Evolutionary conservation across 148 eudicot genomes (phyloP), one percentile per base, ranked within the genome.

Genomic region (Chenopodium berlandieri): DNA sequence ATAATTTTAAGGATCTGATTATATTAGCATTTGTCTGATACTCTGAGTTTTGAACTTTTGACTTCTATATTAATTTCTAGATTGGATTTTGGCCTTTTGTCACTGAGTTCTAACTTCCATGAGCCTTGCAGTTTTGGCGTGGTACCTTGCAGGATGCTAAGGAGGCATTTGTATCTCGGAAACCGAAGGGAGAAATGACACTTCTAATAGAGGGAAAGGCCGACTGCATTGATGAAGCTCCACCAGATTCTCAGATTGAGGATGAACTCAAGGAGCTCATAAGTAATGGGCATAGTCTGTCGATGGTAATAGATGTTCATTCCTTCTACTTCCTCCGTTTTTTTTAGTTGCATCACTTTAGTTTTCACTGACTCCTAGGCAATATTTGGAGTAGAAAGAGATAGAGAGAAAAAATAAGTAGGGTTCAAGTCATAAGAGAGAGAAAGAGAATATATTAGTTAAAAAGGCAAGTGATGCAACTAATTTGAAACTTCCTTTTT

Each of bases 171-270:
- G 81, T 88, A 47, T 64, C 83, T 69, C 92, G 90, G 80, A 88
- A 87, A 77, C 93, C 95, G 22, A 96, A 88, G 87, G 99, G 99
- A 84, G 99, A 96, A 91, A 96, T 96, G 79, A 96, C 99, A 73
- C 79, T 96, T 84, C 84, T 96, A 84, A 79, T 96, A 67, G 98
- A 96, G 86, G 99, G 99, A 74, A 90, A 84, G 80, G 76, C 81
- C 40, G 65, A 75, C 16, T 75, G 82, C 64, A 56, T 75, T 48
- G 87, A 81, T 80, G 95, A 94, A 85, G 73, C 86, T 80, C 90
- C 91, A 19, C 80, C 88, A 7, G 98, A 96, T 72, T 87, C 94
- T 82, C 88, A 92, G 83, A 83, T 96, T 86, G 97, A 92, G 87
- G 85, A 90, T 67, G 93, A 91, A 75, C 86, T 96, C 32, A 69